Evolutionary conservation across 208 protist genomes (phyloP).

Genomic region (Leishmania amazonensis): DNA sequence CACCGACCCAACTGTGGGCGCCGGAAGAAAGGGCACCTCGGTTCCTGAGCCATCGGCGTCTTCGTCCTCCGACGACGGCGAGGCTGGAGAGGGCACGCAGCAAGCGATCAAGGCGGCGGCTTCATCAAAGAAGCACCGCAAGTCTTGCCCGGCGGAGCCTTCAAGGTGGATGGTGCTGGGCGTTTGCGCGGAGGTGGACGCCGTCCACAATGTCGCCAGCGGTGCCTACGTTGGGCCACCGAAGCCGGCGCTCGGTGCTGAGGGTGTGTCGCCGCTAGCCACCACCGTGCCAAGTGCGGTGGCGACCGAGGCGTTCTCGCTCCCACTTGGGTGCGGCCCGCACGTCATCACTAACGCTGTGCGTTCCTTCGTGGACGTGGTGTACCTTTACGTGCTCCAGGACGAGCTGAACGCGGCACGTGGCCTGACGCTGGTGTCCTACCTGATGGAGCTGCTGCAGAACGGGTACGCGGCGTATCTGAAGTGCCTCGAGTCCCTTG

Average conservation of each 20-base stretch:
- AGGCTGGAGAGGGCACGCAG: neutral
- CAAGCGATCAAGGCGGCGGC: neutral
- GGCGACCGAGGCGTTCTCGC: neutral
- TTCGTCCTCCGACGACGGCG: conserved; percentile 1
- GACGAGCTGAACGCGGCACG: conserved; percentile 25
- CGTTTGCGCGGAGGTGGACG: conserved; percentile 20
- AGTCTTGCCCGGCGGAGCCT: conserved; percentile 1
- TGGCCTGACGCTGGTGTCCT: conserved; percentile 29
- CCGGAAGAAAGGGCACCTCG: neutral
- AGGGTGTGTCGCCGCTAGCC: neutral
- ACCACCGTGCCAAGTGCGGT: neutral
- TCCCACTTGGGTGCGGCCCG: conserved; percentile 33
- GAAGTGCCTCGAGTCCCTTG: conserved; percentile 24
- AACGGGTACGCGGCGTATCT: conserved; percentile 37
- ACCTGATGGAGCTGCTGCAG: conserved; percentile 36
- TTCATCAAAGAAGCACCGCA: neutral
- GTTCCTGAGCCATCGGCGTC: neutral
- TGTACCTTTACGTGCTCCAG: conserved; percentile 31
- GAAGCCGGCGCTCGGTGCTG: conserved; percentile 6
- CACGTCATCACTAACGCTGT: conserved; percentile 42
- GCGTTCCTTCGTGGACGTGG: conserved; percentile 29
- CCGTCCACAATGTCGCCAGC: conserved; percentile 13
- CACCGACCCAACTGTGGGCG: neutral
- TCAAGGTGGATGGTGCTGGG: conserved; percentile 17
- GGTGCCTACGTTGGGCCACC: conserved; percentile 11